Conservation (phyloP, 2,329 filamentous ascomycete genomes). For the Botryotinia calthae region DNA sequence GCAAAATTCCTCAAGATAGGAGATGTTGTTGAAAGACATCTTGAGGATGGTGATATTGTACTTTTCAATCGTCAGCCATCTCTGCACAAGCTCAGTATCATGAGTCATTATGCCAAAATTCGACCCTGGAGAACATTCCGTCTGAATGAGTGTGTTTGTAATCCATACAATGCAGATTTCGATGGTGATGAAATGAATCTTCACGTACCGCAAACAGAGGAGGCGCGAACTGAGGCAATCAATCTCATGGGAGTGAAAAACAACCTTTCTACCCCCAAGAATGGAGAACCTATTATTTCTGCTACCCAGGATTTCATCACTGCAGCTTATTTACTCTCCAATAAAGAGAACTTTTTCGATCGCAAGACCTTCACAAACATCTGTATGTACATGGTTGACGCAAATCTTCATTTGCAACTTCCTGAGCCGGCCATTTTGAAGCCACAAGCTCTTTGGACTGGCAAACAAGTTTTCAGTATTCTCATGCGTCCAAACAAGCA, state of each 20-base stretch:
- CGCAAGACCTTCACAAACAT: slow-evolving; percentile 84
- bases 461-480: slow-evolving; percentile 93
- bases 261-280: slow-evolving; percentile 93
- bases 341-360: slow-evolving; percentile 91
- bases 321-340: slow-evolving; percentile 84
- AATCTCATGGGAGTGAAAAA: slow-evolving; percentile 97
- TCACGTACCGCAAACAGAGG: slow-evolving; percentile 96
- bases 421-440: slow-evolving; percentile 85
- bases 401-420: slow-evolving; percentile 72
- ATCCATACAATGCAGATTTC: slow-evolving; percentile 98
- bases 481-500: slow-evolving; percentile 84
- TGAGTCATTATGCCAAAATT: slow-evolving; percentile 90
- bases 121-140: slow-evolving; percentile 94
- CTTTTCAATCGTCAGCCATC: slow-evolving; percentile 98
- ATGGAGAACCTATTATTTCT: slow-evolving; percentile 95
- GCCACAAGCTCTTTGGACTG: slow-evolving; percentile 87
- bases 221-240: slow-evolving; percentile 91
- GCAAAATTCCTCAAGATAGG: slow-evolving; percentile 75
- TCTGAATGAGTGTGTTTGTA: slow-evolving; percentile 96
- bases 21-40: slow-evolving; percentile 88
- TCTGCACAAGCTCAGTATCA: slow-evolving; percentile 96
- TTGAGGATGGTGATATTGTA: slow-evolving; percentile 93
- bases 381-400: slow-evolving; percentile 90
- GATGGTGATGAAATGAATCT: slow-evolving; percentile 99
- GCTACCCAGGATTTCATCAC: slow-evolving; percentile 99